These are phyloP conservation scores for Austroboletus eburneus DNA, from an alignment of 768 basidiomycete genomes.

Conservation along the genomic window DNA sequence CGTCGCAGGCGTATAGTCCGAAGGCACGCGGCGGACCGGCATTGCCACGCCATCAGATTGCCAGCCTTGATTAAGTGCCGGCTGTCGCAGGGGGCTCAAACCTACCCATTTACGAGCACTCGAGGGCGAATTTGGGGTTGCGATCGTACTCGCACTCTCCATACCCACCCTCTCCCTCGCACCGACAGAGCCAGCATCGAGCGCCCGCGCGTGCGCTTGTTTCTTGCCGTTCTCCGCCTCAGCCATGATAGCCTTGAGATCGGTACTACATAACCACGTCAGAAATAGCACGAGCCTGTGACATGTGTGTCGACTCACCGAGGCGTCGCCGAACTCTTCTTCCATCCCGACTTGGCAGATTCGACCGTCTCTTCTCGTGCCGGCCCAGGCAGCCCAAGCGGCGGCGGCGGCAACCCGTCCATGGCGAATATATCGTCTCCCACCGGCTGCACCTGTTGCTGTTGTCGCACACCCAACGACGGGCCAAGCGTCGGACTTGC, in stretches of 20 bases:
- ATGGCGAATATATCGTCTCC: conserved; percentile 78
- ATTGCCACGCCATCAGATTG: conserved; percentile 1
- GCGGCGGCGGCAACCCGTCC: no score
- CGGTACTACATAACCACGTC: conserved; percentile 46
- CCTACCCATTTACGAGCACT: background rate
- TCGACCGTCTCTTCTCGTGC: no score
- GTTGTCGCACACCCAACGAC: no score
- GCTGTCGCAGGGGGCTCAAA: background rate
- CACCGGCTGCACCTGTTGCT: conserved; percentile 1
- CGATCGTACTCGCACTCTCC: background rate
- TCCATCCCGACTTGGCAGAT: conserved; percentile 41
- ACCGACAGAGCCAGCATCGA: background rate
- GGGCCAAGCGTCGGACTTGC: conserved; percentile 26
- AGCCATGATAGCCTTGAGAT: conserved; percentile 85
- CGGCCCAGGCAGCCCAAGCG: no score
- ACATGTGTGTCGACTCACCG: conserved; percentile 36
- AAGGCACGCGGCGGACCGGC: conserved; percentile 6
- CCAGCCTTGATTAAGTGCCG: conserved; percentile 5
- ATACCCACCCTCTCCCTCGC: background rate
- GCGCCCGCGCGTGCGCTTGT: background rate
- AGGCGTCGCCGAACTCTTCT: conserved; percentile 40
- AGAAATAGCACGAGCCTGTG: conserved; percentile 9
- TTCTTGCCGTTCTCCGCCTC: conserved; percentile 50
- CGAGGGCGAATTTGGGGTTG: background rate
- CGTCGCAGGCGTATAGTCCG: conserved; percentile 7